Conservation (phyloP, 495 filamentous ascomycete species). For the Neurospora sp. region DNA sequence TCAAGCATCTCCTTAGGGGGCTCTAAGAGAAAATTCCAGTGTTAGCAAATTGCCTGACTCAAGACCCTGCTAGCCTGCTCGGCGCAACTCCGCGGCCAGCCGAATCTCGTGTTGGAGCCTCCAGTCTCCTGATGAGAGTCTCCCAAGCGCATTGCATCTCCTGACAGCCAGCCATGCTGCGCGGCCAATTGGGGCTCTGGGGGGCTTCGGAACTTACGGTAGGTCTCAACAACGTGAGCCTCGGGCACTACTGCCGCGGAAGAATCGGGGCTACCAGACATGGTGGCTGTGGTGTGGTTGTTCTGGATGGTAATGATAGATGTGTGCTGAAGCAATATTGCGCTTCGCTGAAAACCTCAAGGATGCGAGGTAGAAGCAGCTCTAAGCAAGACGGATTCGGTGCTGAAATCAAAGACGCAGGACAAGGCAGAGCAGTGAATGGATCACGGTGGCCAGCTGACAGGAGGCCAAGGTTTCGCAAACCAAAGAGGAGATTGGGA, state of each 20-base stretch:
- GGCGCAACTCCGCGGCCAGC: background rate
- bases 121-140: background rate
- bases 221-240: slow-evolving; percentile 79
- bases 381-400: background rate
- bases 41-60: slow-evolving; percentile 4
- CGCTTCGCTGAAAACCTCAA: background rate
- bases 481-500: background rate
- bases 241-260: slow-evolving; percentile 61
- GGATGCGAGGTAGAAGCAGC: background rate
- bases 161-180: background rate
- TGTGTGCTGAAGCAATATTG: background rate
- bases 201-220: slow-evolving; percentile 36
- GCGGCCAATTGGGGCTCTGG: slow-evolving; percentile 7
- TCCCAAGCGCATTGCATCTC: background rate
- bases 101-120: background rate
- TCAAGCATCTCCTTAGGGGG: slow-evolving; percentile 50
- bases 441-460: background rate
- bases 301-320: background rate
- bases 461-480: background rate
- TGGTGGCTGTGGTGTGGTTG: background rate
- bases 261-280: background rate
- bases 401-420: background rate
- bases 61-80: background rate
- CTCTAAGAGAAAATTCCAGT: slow-evolving; percentile 20
- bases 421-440: background rate